Conservation (phyloP, 305 asterid genomes). For the Fraxinus xanthoxyloides region DNA sequence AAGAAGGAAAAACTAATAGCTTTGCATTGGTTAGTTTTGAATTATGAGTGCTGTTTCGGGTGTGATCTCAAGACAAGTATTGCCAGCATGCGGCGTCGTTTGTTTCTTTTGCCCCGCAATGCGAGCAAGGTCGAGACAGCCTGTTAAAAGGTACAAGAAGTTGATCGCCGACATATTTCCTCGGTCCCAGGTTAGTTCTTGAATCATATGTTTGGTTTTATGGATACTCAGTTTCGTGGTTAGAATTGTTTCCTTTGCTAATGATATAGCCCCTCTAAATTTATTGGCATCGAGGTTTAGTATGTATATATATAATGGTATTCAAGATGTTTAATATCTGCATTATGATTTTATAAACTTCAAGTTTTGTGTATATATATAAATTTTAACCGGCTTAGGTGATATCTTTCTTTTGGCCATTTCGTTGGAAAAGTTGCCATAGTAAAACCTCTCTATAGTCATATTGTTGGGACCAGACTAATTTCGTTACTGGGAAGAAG, state of each 20-base stretch:
- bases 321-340: neutral
- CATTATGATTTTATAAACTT: neutral
- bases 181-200: conserved; percentile 67
- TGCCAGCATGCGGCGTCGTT: conserved; percentile 93
- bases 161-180: conserved; percentile 90
- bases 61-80: conserved; percentile 87
- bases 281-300: neutral
- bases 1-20: neutral
- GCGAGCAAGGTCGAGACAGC: conserved; percentile 96
- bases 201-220: neutral
- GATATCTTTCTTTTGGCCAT: neutral
- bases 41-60: conserved; percentile 86
- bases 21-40: conserved; percentile 3
- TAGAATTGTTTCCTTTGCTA: neutral
- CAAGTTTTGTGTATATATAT: neutral
- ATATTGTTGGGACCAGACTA: neutral
- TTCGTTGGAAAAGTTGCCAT: neutral
- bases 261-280: neutral
- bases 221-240: neutral
- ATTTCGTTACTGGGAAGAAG: neutral
- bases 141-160: conserved; percentile 99
- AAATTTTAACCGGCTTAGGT: neutral
- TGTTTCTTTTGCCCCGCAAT: conserved; percentile 94
- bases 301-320: neutral
- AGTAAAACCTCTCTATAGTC: neutral